Conservation (phyloP, 1,284 basidiomycete species). For the Pseudozyma sp. region DNA sequence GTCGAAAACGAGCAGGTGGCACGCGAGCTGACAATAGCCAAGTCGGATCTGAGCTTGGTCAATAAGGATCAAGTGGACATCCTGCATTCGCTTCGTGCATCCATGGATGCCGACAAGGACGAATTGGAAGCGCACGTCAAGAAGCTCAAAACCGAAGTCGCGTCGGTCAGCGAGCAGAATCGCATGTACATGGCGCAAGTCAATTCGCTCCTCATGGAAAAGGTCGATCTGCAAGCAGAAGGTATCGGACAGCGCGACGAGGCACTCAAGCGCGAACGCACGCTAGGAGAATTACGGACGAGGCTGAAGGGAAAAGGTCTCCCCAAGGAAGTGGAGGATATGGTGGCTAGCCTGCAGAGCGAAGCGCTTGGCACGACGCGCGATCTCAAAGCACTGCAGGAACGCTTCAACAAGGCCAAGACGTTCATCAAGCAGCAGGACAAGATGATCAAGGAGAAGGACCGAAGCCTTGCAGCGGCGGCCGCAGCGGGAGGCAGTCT, state of each 20-base stretch:
- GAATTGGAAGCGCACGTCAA: conserved; percentile 78
- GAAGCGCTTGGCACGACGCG: conserved; percentile 80
- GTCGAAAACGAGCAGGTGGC: conserved; percentile 77
- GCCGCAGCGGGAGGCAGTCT: conserved; percentile 23
- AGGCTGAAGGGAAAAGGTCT: conserved; percentile 74
- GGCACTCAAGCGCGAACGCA: conserved; percentile 50
- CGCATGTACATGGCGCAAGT: conserved; percentile 84
- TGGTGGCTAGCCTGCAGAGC: conserved; percentile 80
- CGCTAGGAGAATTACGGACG: conserved; percentile 70
- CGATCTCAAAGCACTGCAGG: conserved; percentile 78
- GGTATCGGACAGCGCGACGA: conserved; percentile 64
- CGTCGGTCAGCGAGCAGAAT: conserved; percentile 82
- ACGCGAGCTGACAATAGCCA: conserved; percentile 82
- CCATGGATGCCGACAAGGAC: conserved; percentile 86
- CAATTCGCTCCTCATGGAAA: conserved; percentile 80
- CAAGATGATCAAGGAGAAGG: conserved; percentile 64
- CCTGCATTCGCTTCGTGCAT: conserved; percentile 82
- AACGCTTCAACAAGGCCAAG: conserved; percentile 84
- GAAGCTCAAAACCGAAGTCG: conserved; percentile 77
- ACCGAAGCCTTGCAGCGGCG: conserved; percentile 36
- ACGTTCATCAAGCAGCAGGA: conserved; percentile 94
- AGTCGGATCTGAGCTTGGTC: conserved; percentile 76
- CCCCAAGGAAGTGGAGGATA: conserved; percentile 81
- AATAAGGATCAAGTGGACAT: conserved; percentile 73
- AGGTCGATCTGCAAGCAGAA: conserved; percentile 81